phyloP scores from a whole-genome alignment of 228 moss, liverwort and hornwort species.

The Sphagnum magellanicum region DNA sequence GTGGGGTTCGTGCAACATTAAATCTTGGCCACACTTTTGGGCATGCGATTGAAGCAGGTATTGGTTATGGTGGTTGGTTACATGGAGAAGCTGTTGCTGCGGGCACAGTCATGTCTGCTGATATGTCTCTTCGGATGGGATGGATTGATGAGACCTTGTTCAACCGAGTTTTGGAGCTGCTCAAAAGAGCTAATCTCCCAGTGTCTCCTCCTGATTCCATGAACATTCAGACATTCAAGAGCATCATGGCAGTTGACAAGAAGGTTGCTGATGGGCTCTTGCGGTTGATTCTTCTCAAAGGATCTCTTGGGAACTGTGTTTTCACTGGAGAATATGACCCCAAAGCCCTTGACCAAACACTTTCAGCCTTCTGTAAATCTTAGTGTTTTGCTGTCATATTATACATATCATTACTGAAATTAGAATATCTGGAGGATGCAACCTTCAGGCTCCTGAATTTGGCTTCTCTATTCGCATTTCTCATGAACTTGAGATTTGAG shows the following conservation, averaged over 20 bases:
- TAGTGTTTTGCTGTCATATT: background rate
- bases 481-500: too few species aligned
- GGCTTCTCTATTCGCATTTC: too few species aligned
- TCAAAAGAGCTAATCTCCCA: constrained; percentile 30
- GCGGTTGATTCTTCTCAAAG: constrained; percentile 41
- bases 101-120: constrained; percentile 40
- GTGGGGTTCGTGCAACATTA: constrained; percentile 38
- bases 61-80: constrained; percentile 48
- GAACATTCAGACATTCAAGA: constrained; percentile 34
- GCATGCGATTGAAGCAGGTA: constrained; percentile 53
- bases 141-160: constrained; percentile 35
- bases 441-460: too few species aligned
- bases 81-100: constrained; percentile 50
- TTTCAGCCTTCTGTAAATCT: constrained; percentile 20
- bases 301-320: constrained; percentile 43
- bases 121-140: constrained; percentile 36
- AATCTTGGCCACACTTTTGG: constrained; percentile 58
- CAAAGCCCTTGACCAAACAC: constrained; percentile 33
- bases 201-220: constrained; percentile 23
- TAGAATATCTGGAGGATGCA: too few species aligned
- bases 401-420: too few species aligned
- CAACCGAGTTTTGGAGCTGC: constrained; percentile 22
- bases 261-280: constrained; percentile 50
- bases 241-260: constrained; percentile 56
- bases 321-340: constrained; percentile 36